Base-by-base conservation (phyloP, 163 green algal species). In the Smithsoniella earleae region DNA sequence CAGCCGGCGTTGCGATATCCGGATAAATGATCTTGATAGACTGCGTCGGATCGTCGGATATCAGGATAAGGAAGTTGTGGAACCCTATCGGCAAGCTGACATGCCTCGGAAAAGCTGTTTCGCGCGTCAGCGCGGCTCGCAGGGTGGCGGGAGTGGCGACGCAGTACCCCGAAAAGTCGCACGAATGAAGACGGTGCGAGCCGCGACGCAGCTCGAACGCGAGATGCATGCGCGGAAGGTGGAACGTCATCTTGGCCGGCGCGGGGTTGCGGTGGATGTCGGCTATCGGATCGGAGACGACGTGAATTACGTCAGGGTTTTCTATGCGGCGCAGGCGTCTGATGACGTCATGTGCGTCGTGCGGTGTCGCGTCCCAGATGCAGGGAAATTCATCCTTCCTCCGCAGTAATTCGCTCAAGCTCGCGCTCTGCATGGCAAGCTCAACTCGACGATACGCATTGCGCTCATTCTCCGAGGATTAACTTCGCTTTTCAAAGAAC, bases 181-280 rank as follows among this genome's bases (percentile, higher is more conserved):
- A 27, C 0, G 66, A 77, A 8, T 20, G 13, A 16, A 75, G 65
- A 13, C 33, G 25, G 27, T 69, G 3, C 25, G 22, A 0, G 25
- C 30, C 36, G 22, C 37, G 1, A 31, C 43, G 66, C 25, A 83
- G 28, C 63, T 78, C 73, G 55, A 87, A 85, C 49, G 81, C 74
- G 54, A 87, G 73, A 0, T 66, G 16, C 46, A 73, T 83, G 0
- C 82, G 80, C 0, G 82, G 82, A 49, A 87, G 80, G 58, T 83
- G 63, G 16, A 82, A 5, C 31, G 25, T n/a, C 40, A 5, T 30
- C 16, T 13, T 37, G 58, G 27, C 25, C 18, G 52, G 52, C 8
- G 58, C 20, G 8, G 58, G 6, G 25, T 33, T 69, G 58, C 13
- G 10, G 40, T 49, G 40, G 10, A 13, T 13, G 40, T 49, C 40